Conservation (phyloP, 169 alveolate species). For the Eimeria tenella region DNA sequence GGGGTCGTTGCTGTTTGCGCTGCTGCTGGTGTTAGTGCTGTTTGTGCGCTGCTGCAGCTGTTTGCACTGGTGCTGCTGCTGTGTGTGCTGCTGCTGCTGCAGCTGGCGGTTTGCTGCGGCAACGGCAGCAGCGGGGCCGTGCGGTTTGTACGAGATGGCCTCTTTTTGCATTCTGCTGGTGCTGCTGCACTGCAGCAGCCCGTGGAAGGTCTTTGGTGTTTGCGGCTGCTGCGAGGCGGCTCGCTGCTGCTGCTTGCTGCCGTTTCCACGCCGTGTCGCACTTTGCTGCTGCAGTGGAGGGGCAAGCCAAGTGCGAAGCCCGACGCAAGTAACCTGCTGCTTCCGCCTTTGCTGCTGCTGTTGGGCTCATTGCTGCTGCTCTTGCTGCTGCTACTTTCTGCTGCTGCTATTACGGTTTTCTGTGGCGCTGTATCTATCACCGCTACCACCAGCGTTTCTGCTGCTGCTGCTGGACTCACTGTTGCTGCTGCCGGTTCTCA, state of each 20-base stretch:
- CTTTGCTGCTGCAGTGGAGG: constrained; percentile 57
- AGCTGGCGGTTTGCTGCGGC: constrained; percentile 73
- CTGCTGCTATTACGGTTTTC: neutral
- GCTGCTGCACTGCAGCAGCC: constrained; percentile 65
- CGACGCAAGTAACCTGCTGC: constrained; percentile 18
- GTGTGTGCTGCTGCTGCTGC: constrained; percentile 28
- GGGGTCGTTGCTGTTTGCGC: neutral
- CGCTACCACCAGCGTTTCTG: neutral
- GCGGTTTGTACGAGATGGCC: constrained; percentile 63
- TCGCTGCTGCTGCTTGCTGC: constrained; percentile 33
- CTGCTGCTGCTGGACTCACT: constrained; percentile 19
- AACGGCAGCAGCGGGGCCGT: constrained; percentile 63
- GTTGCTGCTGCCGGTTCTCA: constrained; percentile 27
- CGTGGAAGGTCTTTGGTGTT: constrained; percentile 46
- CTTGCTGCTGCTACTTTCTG: neutral
- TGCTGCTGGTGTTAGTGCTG: constrained; percentile 53
- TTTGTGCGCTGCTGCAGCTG: neutral
- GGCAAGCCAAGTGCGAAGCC: neutral
- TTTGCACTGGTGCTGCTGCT: constrained; percentile 32
- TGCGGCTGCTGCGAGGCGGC: neutral
- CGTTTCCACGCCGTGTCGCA: neutral
- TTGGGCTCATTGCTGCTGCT: neutral
- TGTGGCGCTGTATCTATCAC: neutral
- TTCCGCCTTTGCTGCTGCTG: constrained; percentile 31
- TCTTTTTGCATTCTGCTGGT: constrained; percentile 59